Evolutionary conservation across 176 grass and related monocot genomes (phyloP).

Genomic region (Zea mays): DNA sequence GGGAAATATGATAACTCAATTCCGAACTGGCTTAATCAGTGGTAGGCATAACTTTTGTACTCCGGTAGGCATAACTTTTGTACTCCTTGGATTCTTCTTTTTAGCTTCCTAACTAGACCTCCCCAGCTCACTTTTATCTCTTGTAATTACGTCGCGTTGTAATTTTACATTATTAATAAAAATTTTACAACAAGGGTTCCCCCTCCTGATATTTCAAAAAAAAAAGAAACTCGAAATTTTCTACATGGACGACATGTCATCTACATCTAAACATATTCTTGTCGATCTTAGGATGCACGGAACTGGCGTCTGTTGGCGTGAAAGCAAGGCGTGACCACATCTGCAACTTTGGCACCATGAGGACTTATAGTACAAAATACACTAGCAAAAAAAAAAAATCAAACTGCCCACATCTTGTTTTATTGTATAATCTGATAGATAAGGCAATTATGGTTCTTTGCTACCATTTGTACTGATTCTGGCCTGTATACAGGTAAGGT

Average conservation of each 20-base stretch:
- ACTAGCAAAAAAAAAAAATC: not conserved
- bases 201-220: too few species aligned
- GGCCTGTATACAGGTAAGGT: conserved; percentile 7
- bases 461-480: conserved; percentile 4
- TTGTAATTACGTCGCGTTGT: too few species aligned
- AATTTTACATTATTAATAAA: too few species aligned
- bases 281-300: conserved; percentile 23
- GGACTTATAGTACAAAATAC: not conserved
- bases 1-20: too few species aligned
- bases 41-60: too few species aligned
- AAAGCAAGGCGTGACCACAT: not conserved
- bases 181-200: too few species aligned
- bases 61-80: too few species aligned
- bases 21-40: too few species aligned
- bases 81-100: too few species aligned
- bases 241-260: not conserved
- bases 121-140: too few species aligned
- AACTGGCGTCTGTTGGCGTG: not conserved
- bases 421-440: conserved; percentile 6
- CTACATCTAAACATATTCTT: conserved; percentile 28
- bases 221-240: not conserved
- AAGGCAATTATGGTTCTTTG: conserved; percentile 4
- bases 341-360: not conserved
- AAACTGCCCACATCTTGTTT: not conserved
- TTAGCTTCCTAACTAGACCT: too few species aligned